Percentiles rank a stretch among this genome's conserved stretches.
These are phyloP conservation scores for Syncephalastrum contaminatum DNA, from an alignment of 371 early-diverging fungal genomes.

Conservation along the genomic window DNA sequence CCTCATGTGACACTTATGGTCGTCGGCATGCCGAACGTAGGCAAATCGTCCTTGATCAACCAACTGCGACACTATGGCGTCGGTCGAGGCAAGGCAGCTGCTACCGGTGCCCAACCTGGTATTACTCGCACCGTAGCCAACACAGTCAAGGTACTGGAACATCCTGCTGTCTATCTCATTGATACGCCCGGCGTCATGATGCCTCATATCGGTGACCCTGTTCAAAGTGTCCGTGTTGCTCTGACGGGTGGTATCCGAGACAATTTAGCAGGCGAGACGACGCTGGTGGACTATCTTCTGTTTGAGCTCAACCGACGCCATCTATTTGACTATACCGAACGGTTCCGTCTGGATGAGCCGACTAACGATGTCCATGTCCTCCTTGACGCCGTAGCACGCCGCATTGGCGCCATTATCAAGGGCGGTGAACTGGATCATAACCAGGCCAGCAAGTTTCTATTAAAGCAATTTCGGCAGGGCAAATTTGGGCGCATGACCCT, in stretches of 20 bases:
- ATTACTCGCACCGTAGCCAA: slow-evolving; percentile 83
- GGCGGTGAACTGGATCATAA: slow-evolving; percentile 68
- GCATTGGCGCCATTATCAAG: slow-evolving; percentile 77
- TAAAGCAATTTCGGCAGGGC: slow-evolving; percentile 75
- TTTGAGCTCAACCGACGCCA: slow-evolving; percentile 72
- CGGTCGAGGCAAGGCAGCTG: slow-evolving; percentile 77
- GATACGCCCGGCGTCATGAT: slow-evolving; percentile 94
- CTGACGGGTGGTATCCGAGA: slow-evolving; percentile 89
- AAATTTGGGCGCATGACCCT: slow-evolving; percentile 70
- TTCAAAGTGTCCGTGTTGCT: slow-evolving; percentile 76
- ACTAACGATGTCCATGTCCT: slow-evolving; percentile 70
- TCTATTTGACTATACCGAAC: slow-evolving; percentile 31
- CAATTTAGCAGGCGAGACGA: slow-evolving; percentile 75
- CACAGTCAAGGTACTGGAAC: slow-evolving; percentile 82
- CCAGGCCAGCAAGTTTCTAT: slow-evolving; percentile 68
- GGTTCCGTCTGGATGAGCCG: slow-evolving; percentile 42
- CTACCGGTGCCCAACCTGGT: slow-evolving; percentile 87
- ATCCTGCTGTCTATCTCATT: slow-evolving; percentile 85
- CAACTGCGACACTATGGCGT: slow-evolving; percentile 75
- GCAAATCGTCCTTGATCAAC: slow-evolving; percentile 92
- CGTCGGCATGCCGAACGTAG: slow-evolving; percentile 96
- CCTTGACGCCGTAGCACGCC: slow-evolving; percentile 59
- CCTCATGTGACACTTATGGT: slow-evolving; percentile 71
- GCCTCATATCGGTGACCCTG: slow-evolving; percentile 78
- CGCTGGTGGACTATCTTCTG: slow-evolving; percentile 88